Evolutionary conservation across 2,329 filamentous ascomycete species (phyloP), one percentile per base, ranked within the genome.

Genomic region (Colletotrichum sp.): DNA sequence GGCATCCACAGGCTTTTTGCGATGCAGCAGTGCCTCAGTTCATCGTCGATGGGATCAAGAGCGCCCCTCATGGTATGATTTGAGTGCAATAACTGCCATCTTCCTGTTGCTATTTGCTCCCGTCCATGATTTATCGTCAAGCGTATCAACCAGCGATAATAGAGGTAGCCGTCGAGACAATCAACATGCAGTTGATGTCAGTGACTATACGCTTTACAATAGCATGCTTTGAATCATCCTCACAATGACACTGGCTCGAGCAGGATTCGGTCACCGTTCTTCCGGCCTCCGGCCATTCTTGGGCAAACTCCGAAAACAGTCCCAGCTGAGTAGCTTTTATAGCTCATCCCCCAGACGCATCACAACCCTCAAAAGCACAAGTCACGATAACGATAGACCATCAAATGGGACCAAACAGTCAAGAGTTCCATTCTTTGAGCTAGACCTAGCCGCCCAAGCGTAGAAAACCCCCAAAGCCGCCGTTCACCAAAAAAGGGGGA

Each of bases 381-480:
- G 12, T 65, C 15, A 30, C 34, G 24, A 24, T 12, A 39, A 15
- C 24, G 13, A 30, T 44, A 26, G 63, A 60, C 13, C n/a, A 39
- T 49, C 16, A 34, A 32, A 74, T 76, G 74, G 74, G 71, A 76
- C 65, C 63, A 70, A 76, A 76, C 65, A 76, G 60, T 76, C 74
- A 65, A 68, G 65, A 76, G 65, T 76, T 76, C 71, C 71, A 74
- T 75, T 76, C 74, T 70, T 65, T 70, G 74, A 76, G 74, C 74
- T 75, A 76, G 72, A 68, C 21, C 60, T 73, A 76, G 62, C 74
- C 34, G 74, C 70, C 71, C 66, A 76, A 76, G 65, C 70, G 65
- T 39, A 67, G 65, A 75, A 70, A 60, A 44, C 74, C 74, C 74
- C 74, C 70, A 70, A 34, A 65, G 67, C 65, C 74, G 60, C 34